A percentile compares a stretch with the other conserved stretches of the same genome.
Conservation (phyloP, 257 asterid species). For the Leptodermis oblonga region DNA sequence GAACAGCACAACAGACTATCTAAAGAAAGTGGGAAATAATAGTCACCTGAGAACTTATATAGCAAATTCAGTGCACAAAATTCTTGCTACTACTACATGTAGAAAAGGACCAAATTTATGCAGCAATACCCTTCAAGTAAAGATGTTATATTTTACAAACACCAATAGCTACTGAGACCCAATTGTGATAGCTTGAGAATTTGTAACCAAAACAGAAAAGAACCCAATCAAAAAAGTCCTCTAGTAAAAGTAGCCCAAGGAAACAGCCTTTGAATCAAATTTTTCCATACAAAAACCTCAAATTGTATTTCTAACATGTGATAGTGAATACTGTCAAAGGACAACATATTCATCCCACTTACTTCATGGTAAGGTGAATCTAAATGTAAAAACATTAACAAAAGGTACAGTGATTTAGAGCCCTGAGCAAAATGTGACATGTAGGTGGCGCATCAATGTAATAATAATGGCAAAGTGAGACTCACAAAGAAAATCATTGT, state of each 20-base stretch:
- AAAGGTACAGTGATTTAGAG: background rate
- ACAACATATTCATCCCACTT: background rate
- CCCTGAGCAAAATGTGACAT: background rate
- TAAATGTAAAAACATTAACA: background rate
- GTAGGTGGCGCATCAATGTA: background rate
- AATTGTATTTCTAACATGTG: background rate
- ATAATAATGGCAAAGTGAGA: background rate
- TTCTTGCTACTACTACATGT: background rate
- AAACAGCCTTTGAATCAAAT: background rate
- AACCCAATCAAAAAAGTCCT: background rate
- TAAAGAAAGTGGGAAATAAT: background rate
- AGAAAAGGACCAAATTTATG: background rate
- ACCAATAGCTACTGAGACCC: background rate
- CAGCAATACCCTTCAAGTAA: background rate
- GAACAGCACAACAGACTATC: background rate
- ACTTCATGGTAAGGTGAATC: background rate
- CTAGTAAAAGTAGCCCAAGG: background rate
- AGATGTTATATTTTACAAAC: background rate
- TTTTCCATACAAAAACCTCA: background rate
- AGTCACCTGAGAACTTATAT: background rate
- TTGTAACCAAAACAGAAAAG: background rate
- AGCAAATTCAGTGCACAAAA: background rate
- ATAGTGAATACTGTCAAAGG: background rate
- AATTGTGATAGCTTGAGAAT: background rate
- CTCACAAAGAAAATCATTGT: conserved; percentile 17